These are phyloP conservation scores for Euphorbia schlechtendalii DNA, from an alignment of 441 rosid genomes.

Conservation along the genomic window DNA sequence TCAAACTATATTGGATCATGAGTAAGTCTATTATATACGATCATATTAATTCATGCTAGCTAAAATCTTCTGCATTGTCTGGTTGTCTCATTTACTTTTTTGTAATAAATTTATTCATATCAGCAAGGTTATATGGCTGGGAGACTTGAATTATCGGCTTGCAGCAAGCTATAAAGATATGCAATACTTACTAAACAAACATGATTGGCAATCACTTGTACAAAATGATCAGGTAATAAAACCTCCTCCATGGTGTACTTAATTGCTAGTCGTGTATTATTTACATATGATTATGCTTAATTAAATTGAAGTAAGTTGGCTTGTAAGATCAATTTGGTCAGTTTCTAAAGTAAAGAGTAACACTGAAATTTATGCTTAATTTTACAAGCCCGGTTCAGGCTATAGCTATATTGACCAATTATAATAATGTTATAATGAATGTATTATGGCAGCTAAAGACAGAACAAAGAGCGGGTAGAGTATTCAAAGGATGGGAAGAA, in stretches of 20 bases:
- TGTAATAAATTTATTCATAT: conserved; percentile 8
- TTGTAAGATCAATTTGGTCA: no score
- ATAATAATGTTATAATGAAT: no score
- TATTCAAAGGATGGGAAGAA: conserved; percentile 85
- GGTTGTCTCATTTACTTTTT: not conserved
- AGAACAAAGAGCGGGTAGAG: conserved; percentile 86
- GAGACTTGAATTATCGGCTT: conserved; percentile 89
- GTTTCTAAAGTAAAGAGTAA: no score
- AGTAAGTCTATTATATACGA: conserved; percentile 36
- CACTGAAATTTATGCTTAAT: no score
- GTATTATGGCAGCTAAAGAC: conserved; percentile 72
- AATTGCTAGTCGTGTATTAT: no score
- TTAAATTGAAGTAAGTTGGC: no score
- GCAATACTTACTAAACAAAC: conserved; percentile 41
- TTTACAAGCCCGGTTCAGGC: no score
- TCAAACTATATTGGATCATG: conserved; percentile 63
- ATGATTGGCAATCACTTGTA: conserved; percentile 74
- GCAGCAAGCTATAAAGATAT: conserved; percentile 38
- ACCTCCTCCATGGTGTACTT: no score
- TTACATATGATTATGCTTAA: no score
- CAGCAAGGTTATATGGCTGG: conserved; percentile 90
- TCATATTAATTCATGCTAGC: not conserved
- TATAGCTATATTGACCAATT: no score
- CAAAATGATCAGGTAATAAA: conserved; percentile 68
- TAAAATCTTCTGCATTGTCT: not conserved